Evolutionary conservation across 2,329 filamentous ascomycete genomes (phyloP), one percentile per base, ranked within the genome.

Genomic region (Biscogniauxia mediterranea): DNA sequence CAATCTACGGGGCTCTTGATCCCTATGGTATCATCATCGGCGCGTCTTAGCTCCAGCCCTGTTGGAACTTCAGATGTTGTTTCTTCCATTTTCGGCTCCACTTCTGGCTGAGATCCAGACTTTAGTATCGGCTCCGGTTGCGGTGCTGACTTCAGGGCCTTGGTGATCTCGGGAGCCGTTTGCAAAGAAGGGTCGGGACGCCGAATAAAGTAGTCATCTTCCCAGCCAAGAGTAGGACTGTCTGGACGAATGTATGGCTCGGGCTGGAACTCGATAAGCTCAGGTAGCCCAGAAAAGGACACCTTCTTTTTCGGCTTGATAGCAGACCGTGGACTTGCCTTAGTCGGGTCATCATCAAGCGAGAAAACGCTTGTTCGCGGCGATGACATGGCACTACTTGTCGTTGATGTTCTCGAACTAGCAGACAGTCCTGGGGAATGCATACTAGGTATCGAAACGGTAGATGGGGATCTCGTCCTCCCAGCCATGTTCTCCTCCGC

Each of bases 211-310:
- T 64, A 50, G 51, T 69, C 61, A 64, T 81, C 80, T 56, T 83
- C 81, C 59, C 84, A 71, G 11, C 85, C 85, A 5, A 87, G 79
- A 0, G 85, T 87, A 1, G 85, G 85, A 3, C 84, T 87, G 66
- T 87, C 85, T 0, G 84, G 85, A 8, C 85, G 82, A 62, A 85
- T 78, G 32, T 80, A 74, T 20, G 82, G 81, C 66, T 83, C 73
- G 3, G 68, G 76, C 17, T 75, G 73, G 21, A 71, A 70, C 25
- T 74, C 72, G 53, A 71, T 68, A 32, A 72, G 61, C 32, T 74
- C 68, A 0, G 72, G 71, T 21, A 74, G 55, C 56, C 68, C 67
- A 15, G 76, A 79, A 63, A 80, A 80, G 1, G 78, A 80, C 0
- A 80, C 78, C 69, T 79, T 80, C 69, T 81, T 80, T 61, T 72